Base-by-base conservation (phyloP, 352 stramenopile genomes). In the Phytophthora foliorum region DNA sequence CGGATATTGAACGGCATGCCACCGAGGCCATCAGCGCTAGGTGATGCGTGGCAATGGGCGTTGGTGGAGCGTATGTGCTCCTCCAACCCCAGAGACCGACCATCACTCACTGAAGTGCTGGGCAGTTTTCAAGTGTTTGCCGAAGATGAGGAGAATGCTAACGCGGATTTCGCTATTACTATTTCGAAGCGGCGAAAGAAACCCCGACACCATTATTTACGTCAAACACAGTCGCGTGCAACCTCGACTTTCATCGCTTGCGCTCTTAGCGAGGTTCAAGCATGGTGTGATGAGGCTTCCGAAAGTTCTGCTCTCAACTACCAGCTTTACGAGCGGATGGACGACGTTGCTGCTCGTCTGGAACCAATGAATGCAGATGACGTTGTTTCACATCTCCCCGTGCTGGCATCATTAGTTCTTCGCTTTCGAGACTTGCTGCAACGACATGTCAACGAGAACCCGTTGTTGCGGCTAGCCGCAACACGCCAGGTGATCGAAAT, bases 11-110 rank as follows among this genome's bases (percentile, higher is more conserved):
- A 36, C 6, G 34, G 32, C 6, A 50, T 70, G 46, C 67, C 62
- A 52, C 38, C 38, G 3, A 72, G 57, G 25, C 62, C 67, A 32
- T 19, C 52, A 44, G 27, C 67, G 22, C n/a, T 80, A 9, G 17
- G 29, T 10, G 51, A 77, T 16, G 24, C 29, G 7, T 57, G 39
- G 57, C 63, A 80, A 46, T 80, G 72, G 72, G 50, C 50, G 41
- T 54, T 80, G 13, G 63, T 80, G 24, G 45, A 77, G 39, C 58
- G 54, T 1, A 80, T 80, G 72, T 75, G 63, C 29, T 69, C 50
- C 13, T 1, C 32, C 13, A 32, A 80, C 21, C 62, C 63, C 1
- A 59, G 56, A 29, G 36, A 63, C 4, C 58, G 72, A 32, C 63
- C 63, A 19, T 50, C 48, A 11, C 53, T 77, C 3, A 41, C 58